These are phyloP conservation scores for Caulochytrium protostelioides DNA, from an alignment of 371 early-diverging fungal species.

Conservation along the genomic window DNA sequence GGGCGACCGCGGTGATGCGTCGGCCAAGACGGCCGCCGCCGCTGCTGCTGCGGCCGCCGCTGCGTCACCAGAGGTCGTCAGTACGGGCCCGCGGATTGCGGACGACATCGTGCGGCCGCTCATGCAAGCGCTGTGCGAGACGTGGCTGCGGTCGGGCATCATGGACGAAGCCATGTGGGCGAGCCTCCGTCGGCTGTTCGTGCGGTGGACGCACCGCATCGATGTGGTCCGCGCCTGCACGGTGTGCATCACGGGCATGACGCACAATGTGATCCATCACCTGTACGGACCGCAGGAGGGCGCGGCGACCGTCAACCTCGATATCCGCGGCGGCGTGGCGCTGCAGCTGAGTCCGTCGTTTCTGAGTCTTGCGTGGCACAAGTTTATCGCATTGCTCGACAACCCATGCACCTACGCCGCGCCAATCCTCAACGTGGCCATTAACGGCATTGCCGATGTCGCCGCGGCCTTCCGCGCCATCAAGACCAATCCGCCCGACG, in stretches of 20 bases:
- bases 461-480: conserved; percentile 35
- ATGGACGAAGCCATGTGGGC: conserved; percentile 51
- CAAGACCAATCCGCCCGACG: conserved; percentile 27
- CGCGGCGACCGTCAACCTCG: conserved; percentile 24
- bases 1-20: no score
- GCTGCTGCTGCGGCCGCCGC: no score
- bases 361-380: not conserved
- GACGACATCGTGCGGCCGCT: conserved; percentile 41
- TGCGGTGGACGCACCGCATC: conserved; percentile 47
- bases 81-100: conserved; percentile 54
- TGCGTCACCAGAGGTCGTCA: conserved; percentile 15
- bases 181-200: conserved; percentile 16
- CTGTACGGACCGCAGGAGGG: conserved; percentile 41
- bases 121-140: conserved; percentile 44
- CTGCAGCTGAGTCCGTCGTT: conserved; percentile 13
- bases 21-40: not conserved
- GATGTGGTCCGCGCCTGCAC: conserved; percentile 48
- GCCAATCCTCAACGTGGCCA: conserved; percentile 38
- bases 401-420: conserved; percentile 37
- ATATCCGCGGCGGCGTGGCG: conserved; percentile 15
- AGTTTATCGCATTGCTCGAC: conserved; percentile 11
- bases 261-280: conserved; percentile 33
- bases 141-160: conserved; percentile 46
- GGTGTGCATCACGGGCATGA: conserved; percentile 30
- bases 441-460: conserved; percentile 39